Evolutionary conservation across 106 monocot species (phyloP).

Genomic region (Vanilla planifolia): DNA sequence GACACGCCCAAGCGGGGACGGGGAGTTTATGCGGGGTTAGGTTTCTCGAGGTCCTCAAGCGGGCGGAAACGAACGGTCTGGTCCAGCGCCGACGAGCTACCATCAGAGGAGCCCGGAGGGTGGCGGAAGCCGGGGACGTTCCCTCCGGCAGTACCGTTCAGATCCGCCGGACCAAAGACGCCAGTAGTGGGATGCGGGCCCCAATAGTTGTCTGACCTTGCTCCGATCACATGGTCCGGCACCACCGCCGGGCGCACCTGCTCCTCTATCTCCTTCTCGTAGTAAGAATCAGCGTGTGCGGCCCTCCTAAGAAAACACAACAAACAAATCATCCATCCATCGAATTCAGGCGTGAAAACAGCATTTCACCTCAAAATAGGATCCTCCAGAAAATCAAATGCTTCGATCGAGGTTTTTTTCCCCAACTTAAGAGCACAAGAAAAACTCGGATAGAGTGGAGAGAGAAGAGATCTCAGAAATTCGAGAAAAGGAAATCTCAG

Average conservation of each 20-base stretch:
- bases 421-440: neutral
- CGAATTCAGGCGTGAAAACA: too few relatives aligned
- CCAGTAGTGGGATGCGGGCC: constrained; percentile 50
- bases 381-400: too few relatives aligned
- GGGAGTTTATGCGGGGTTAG: too few relatives aligned
- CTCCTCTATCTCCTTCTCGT: constrained; percentile 52
- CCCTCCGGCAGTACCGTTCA: neutral
- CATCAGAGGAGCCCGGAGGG: neutral
- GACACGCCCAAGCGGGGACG: too few relatives aligned
- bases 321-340: too few relatives aligned
- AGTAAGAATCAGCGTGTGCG: constrained; percentile 20
- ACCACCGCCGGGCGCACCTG: constrained; percentile 29
- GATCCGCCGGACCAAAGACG: constrained; percentile 41
- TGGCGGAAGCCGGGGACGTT: neutral
- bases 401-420: too few relatives aligned
- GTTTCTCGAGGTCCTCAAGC: neutral
- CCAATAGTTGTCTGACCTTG: constrained; percentile 45
- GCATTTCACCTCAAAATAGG: too few relatives aligned
- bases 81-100: neutral
- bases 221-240: constrained; percentile 33
- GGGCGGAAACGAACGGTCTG: neutral
- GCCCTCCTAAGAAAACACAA: too few relatives aligned
- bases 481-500: neutral
- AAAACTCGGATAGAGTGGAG: neutral
- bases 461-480: neutral